phyloP scores from a whole-genome alignment of 495 filamentous ascomycete species.

The Daldinia caldariorum region DNA sequence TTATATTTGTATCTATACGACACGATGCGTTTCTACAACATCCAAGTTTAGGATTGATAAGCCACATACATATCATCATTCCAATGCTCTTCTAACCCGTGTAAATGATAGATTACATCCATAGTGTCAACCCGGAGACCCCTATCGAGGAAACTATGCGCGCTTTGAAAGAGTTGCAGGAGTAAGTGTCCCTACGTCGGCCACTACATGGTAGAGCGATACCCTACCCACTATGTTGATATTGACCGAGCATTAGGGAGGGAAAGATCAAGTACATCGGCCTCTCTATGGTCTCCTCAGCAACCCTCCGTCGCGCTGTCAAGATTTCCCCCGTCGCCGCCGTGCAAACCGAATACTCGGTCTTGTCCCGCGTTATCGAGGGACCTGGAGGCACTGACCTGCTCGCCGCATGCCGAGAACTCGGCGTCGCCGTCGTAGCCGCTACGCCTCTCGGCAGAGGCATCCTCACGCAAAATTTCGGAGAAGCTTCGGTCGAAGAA shows the following conservation, averaged over 20 bases:
- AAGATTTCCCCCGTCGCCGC: constrained; percentile 61
- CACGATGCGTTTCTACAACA: too few relatives aligned
- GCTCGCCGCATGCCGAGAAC: constrained; percentile 65
- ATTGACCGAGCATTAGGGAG: constrained; percentile 37
- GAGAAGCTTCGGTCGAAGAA: constrained; percentile 33
- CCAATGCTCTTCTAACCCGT: constrained; percentile 45
- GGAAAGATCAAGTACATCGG: constrained; percentile 64
- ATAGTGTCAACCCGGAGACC: constrained; percentile 48
- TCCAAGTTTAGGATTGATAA: too few relatives aligned
- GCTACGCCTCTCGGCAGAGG: constrained; percentile 60
- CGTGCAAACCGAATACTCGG: constrained; percentile 71
- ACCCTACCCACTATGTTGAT: neutral
- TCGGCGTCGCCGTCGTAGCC: constrained; percentile 66
- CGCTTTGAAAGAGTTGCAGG: constrained; percentile 60
- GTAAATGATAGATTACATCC: constrained; percentile 49
- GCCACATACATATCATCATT: too few relatives aligned
- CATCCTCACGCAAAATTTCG: constrained; percentile 48
- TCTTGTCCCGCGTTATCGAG: constrained; percentile 69
- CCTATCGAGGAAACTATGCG: constrained; percentile 62
- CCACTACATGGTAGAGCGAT: neutral
- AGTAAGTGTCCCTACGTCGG: constrained; percentile 42
- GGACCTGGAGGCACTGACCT: constrained; percentile 52
- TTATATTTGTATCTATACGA: too few relatives aligned
- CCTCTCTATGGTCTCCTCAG: constrained; percentile 53
- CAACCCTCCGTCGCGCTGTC: constrained; percentile 53